phyloP scores from a whole-genome alignment of 2,329 filamentous ascomycete genomes.

The Talaromyces rugulosus region DNA sequence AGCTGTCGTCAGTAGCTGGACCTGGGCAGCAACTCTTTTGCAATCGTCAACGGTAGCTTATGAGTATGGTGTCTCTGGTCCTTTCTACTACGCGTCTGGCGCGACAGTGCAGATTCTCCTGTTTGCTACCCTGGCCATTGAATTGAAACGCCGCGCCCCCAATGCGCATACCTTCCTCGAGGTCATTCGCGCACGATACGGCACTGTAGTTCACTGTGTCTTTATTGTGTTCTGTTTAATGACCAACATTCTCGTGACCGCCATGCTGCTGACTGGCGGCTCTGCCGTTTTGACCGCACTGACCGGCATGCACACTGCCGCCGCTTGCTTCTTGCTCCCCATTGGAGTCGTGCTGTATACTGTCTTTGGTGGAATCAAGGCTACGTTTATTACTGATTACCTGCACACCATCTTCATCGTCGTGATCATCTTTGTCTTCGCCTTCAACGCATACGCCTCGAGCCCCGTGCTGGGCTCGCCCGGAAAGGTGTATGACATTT shows the following conservation, averaged over 20 bases:
- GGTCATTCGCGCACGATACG: slow-evolving; percentile 77
- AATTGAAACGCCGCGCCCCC: slow-evolving; percentile 78
- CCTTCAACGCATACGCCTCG: slow-evolving; percentile 75
- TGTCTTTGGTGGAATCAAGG: slow-evolving; percentile 71
- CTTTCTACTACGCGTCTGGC: slow-evolving; percentile 65
- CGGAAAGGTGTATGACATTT: slow-evolving; percentile 69
- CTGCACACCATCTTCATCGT: slow-evolving; percentile 72
- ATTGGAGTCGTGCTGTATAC: slow-evolving; percentile 80
- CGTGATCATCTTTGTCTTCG: slow-evolving; percentile 80
- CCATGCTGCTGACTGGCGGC: slow-evolving; percentile 84
- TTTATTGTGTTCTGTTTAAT: slow-evolving; percentile 79
- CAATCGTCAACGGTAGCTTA: slow-evolving; percentile 81
- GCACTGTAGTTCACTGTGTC: slow-evolving; percentile 65
- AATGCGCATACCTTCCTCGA: slow-evolving; percentile 85
- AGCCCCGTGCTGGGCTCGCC: slow-evolving; percentile 70
- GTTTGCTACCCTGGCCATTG: slow-evolving; percentile 86
- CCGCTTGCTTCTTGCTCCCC: slow-evolving; percentile 79
- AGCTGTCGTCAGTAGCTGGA: slow-evolving; percentile 91
- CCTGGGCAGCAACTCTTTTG: slow-evolving; percentile 80
- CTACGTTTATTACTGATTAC: slow-evolving; percentile 81
- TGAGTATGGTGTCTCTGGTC: slow-evolving; percentile 65
- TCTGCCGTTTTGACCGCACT: slow-evolving; percentile 68
- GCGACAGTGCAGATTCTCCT: slow-evolving; percentile 83
- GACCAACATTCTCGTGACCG: slow-evolving; percentile 82
- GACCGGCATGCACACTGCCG: slow-evolving; percentile 71